Evolutionary conservation across 352 stramenopile species (phyloP), one percentile per base, ranked within the genome.

Genomic region (Aphanomyces stellatus): DNA sequence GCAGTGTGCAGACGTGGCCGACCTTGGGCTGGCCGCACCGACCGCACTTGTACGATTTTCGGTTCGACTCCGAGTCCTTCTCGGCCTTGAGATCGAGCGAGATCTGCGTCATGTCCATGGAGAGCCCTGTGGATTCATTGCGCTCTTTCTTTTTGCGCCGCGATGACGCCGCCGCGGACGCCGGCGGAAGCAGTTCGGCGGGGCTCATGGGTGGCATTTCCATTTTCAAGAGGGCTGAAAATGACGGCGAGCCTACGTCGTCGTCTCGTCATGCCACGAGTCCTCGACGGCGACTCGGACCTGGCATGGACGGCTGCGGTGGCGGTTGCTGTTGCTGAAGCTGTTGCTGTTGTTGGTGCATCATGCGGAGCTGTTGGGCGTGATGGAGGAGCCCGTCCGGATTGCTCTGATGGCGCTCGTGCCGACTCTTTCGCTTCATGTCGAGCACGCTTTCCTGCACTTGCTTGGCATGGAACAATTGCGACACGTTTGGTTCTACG

Each of bases 41-140:
- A 4, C 85, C 85, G 59, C 85, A 94, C 72, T 94, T 94, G 82
- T 94, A 94, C 73, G 85, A 70, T 69, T 91, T 91, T 37, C 82
- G 80, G 67, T 83, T 87, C 0, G 41, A 37, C 28, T 56, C 61
- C 15, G 22, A n/a, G 4, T 42, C 46, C 51, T 80, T 78, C 65
- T 80, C 82, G 41, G 30, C 71, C 35, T 42, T 69, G 41, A 93
- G 88, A 10, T 76, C 75, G 48, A 93, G 64, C 53, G 90, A 88
- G 66, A 93, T 82, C 53, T 91, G 81, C 37, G 81, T 88, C 74
- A 93, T 82, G 76, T 93, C 85, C 77, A 90, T 81, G 30, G 85
- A 93, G 25, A 93, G 59, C 0, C 85, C 85, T 11, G 85, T 87
- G 19, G 85, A 91, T n/a, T 79, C 56, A 55, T 49, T 55, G 31